Percentiles rank a stretch among this genome's conserved stretches.
Evolutionary conservation across 2,329 filamentous ascomycete species (phyloP).

Genomic region (Ceratocystiopsis brevicomis): DNA sequence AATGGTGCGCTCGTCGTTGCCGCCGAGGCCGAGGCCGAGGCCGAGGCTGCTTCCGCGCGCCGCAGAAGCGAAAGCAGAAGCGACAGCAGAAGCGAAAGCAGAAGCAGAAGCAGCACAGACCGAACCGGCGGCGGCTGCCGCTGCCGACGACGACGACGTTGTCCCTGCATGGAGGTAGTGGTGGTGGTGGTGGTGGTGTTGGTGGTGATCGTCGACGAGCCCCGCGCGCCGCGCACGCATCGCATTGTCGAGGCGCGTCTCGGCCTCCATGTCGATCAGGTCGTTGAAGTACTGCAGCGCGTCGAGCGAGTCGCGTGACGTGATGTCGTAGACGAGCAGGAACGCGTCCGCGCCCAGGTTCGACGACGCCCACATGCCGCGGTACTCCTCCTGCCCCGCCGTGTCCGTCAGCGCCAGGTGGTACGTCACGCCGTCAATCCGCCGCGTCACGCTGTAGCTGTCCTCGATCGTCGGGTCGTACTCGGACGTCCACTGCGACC

Average conservation of each 20-base stretch:
- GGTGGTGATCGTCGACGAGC: neutral
- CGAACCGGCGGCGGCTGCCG: constrained; percentile 1
- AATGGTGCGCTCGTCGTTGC: constrained; percentile 26
- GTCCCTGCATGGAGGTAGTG: too few species aligned
- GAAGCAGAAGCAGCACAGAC: too few species aligned
- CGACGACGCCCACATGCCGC: constrained; percentile 64
- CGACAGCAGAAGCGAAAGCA: too few species aligned
- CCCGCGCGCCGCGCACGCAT: constrained; percentile 30
- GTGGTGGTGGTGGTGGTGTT: too few species aligned
- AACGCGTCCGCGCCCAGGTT: constrained; percentile 70
- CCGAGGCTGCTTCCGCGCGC: too few species aligned
- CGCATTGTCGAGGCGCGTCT: constrained; percentile 46
- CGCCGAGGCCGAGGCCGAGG: constrained; percentile 10
- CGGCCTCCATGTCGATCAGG: constrained; percentile 66
- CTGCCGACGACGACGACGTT: constrained; percentile 8
- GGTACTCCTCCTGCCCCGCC: constrained; percentile 79
- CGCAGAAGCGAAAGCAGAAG: constrained; percentile 6
- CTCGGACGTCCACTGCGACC: constrained; percentile 68
- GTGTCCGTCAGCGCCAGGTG: constrained; percentile 67
- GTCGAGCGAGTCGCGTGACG: constrained; percentile 45
- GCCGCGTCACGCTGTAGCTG: constrained; percentile 66
- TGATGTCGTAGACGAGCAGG: constrained; percentile 78
- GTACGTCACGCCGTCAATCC: constrained; percentile 63
- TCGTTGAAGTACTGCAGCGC: constrained; percentile 64
- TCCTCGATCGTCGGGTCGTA: constrained; percentile 70